Evolutionary conservation across 108 stramenopile genomes (phyloP).

Genomic region (Nitzschia sp.): DNA sequence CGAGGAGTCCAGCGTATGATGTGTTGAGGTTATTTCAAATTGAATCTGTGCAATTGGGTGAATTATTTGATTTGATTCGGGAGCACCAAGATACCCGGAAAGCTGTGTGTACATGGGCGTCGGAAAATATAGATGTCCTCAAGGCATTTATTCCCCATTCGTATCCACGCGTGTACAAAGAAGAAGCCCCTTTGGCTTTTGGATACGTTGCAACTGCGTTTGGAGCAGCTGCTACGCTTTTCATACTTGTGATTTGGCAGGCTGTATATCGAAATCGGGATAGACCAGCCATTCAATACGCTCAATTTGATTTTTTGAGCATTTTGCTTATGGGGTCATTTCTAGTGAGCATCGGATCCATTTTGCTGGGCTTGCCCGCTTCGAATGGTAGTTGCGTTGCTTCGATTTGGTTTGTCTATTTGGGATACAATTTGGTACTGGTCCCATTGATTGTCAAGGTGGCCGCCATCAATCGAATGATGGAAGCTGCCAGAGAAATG

Average conservation of each 20-base stretch:
- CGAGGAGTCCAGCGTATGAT: conserved; percentile 24
- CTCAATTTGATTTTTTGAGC: conserved; percentile 40
- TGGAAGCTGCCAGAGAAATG: conserved; percentile 22
- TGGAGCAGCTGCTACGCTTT: conserved; percentile 8
- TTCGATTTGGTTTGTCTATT: conserved; percentile 30
- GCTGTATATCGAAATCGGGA: conserved; percentile 5
- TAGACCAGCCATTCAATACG: conserved; percentile 19
- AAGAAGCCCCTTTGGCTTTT: neutral
- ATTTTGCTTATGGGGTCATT: conserved; percentile 35
- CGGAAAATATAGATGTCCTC: conserved; percentile 24
- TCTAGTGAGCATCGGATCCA: conserved; percentile 32
- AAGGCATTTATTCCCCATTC: conserved; percentile 18
- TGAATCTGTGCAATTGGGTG: conserved; percentile 7
- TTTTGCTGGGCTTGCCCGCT: conserved; percentile 27
- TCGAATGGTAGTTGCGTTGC: conserved; percentile 27
- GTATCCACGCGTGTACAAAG: conserved; percentile 10
- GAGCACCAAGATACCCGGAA: conserved; percentile 8
- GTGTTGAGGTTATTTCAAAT: conserved; percentile 12
- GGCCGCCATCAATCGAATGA: conserved; percentile 41
- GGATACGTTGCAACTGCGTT: conserved; percentile 7
- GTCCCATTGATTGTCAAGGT: conserved; percentile 50
- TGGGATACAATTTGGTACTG: conserved; percentile 45
- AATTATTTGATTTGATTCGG: conserved; percentile 3
- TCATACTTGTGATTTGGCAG: neutral
- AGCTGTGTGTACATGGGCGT: conserved; percentile 37